phyloP scores from a whole-genome alignment of 495 filamentous ascomycete genomes.

The Chaetomium tenue region DNA sequence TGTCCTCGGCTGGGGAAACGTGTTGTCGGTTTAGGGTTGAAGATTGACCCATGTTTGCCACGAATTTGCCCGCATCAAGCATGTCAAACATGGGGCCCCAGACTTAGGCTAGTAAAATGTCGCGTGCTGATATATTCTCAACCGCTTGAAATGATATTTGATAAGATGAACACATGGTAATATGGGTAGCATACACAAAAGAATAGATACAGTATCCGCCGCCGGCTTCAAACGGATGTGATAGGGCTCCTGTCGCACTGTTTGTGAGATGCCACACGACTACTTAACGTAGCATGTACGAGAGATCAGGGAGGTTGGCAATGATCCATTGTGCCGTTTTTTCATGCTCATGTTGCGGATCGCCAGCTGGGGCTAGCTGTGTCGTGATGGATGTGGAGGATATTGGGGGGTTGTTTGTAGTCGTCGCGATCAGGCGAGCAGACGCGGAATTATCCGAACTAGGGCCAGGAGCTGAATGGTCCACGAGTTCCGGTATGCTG shows the following conservation, averaged over 20 bases:
- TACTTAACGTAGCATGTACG: conserved; percentile 51
- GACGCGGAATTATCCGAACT: not conserved
- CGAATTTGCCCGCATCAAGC: not conserved
- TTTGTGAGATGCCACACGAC: not conserved
- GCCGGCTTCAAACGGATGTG: not conserved
- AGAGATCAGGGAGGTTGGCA: conserved; percentile 49
- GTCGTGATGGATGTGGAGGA: not conserved
- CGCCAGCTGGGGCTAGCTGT: too few species aligned
- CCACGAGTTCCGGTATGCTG: not conserved
- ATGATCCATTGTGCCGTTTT: conserved; percentile 34
- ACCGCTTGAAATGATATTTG: not conserved
- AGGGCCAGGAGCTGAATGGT: not conserved
- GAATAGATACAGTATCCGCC: not conserved
- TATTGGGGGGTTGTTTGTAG: not conserved
- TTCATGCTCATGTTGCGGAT: conserved; percentile 11
- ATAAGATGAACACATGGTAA: not conserved
- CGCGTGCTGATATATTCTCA: not conserved
- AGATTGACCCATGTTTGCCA: not conserved
- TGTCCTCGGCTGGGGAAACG: not conserved
- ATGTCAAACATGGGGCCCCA: not conserved
- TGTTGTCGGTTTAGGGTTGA: not conserved
- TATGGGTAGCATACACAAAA: not conserved
- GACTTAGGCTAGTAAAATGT: not conserved
- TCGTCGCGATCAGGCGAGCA: not conserved
- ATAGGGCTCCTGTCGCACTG: not conserved